phyloP scores from a whole-genome alignment of 306 rosid genomes.

The Vigna nakashimae region DNA sequence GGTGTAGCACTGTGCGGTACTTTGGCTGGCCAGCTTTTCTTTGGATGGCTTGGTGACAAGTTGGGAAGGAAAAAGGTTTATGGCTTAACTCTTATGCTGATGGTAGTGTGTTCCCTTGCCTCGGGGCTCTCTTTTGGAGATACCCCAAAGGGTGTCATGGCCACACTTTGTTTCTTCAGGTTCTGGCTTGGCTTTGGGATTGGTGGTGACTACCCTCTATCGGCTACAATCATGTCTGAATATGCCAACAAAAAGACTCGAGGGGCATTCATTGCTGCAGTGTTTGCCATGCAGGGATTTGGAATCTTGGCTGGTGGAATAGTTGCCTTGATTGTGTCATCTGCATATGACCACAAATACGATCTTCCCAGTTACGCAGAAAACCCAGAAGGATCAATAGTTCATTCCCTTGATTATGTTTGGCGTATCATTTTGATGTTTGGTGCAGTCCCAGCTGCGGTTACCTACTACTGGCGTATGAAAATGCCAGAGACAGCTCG shows the following conservation, averaged over 20 bases:
- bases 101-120: slow-evolving; percentile 76
- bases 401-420: slow-evolving; percentile 65
- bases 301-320: slow-evolving; percentile 86
- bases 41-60: slow-evolving; percentile 98
- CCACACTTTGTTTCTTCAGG: slow-evolving; percentile 83
- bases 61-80: slow-evolving; percentile 81
- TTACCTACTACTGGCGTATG: slow-evolving; percentile 96
- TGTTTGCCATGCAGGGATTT: slow-evolving; percentile 95
- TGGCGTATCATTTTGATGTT: slow-evolving; percentile 84
- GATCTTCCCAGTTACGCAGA: slow-evolving; percentile 55
- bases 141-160: slow-evolving; percentile 53
- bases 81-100: slow-evolving; percentile 75
- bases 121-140: slow-evolving; percentile 73
- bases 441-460: slow-evolving; percentile 73
- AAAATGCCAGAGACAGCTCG: slow-evolving; percentile 96
- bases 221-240: slow-evolving; percentile 95
- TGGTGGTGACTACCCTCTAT: slow-evolving; percentile 95
- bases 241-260: slow-evolving; percentile 92
- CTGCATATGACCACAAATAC: slow-evolving; percentile 58
- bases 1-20: slow-evolving; percentile 89
- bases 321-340: slow-evolving; percentile 63
- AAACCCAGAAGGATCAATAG: slow-evolving; percentile 37
- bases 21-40: slow-evolving; percentile 80
- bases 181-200: slow-evolving; percentile 98
- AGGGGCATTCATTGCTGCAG: slow-evolving; percentile 91